phyloP scores from a whole-genome alignment of 1,284 basidiomycete genomes.

The Chondrostereum purpureum region DNA sequence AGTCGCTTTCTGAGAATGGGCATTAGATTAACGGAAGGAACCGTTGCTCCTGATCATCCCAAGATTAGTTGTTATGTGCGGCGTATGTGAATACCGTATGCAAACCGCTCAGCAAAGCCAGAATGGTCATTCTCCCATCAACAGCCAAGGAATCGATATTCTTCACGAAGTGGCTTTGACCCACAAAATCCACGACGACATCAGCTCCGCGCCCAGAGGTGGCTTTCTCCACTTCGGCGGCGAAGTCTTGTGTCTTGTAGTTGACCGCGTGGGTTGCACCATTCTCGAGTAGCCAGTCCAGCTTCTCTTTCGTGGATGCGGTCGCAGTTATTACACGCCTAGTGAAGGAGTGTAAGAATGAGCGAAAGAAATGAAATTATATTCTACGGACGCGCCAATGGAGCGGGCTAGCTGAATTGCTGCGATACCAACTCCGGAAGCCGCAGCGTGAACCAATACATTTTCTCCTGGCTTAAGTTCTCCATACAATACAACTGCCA shows the following conservation, averaged over 20 bases:
- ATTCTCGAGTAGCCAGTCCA: slow-evolving; percentile 66
- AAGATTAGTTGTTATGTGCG: not conserved
- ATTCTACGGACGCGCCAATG: slow-evolving; percentile 61
- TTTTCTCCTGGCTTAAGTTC: slow-evolving; percentile 67
- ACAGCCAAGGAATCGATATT: slow-evolving; percentile 74
- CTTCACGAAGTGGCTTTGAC: slow-evolving; percentile 75
- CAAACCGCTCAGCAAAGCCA: slow-evolving; percentile 68
- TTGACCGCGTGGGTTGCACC: slow-evolving; percentile 75
- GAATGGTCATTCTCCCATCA: slow-evolving; percentile 75
- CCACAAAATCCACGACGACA: slow-evolving; percentile 87
- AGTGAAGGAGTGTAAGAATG: slow-evolving; percentile 10
- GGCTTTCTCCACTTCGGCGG: slow-evolving; percentile 55
- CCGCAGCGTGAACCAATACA: slow-evolving; percentile 85
- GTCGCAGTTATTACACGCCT: slow-evolving; percentile 77
- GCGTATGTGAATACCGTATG: not conserved
- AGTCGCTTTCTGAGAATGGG: slow-evolving; percentile 83
- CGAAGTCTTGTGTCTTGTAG: slow-evolving; percentile 82
- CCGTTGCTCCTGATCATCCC: slow-evolving; percentile 54
- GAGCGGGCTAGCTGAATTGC: slow-evolving; percentile 84
- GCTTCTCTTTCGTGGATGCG: slow-evolving; percentile 81
- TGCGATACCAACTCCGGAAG: slow-evolving; percentile 86
- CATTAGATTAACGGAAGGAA: slow-evolving; percentile 58
- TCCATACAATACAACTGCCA: slow-evolving; percentile 70
- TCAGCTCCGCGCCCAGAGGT: slow-evolving; percentile 69
- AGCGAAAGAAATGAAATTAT: slow-evolving; percentile 8